Conservation (phyloP, 2,329 filamentous ascomycete genomes). For the Sporothrix brunneoviolacea region DNA sequence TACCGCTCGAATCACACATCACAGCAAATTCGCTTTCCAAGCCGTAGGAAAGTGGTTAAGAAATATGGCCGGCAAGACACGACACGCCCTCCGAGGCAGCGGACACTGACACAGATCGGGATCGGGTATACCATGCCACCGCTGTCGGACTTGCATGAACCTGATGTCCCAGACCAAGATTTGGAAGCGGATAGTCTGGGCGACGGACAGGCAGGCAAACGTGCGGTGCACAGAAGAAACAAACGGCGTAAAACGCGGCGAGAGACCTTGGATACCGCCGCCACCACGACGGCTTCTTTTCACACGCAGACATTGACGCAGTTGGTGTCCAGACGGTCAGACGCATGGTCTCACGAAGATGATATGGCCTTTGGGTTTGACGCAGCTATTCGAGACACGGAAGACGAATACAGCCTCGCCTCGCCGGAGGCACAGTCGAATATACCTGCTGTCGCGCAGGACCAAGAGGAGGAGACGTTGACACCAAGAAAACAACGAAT, state of each 20-base stretch:
- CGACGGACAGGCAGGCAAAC: not conserved
- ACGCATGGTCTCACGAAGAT: not conserved
- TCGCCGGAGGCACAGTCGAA: not conserved
- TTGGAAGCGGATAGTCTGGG: not conserved
- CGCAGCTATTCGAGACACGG: conserved; percentile 10
- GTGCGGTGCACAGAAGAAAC: conserved; percentile 20
- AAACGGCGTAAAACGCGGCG: not conserved
- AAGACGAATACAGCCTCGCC: conserved; percentile 20
- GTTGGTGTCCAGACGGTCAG: conserved; percentile 19
- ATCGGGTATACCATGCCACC: conserved; percentile 22
- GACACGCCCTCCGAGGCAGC: conserved; percentile 22
- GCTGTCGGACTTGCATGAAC: conserved; percentile 8
- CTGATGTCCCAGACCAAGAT: not conserved
- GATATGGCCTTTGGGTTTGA: conserved; percentile 7
- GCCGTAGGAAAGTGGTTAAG: conserved; percentile 21
- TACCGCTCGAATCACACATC: conserved; percentile 23
- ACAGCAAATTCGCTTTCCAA: conserved; percentile 27
- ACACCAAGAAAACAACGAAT: not conserved
- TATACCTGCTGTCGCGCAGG: not conserved
- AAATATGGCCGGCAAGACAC: conserved; percentile 22
- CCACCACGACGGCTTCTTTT: conserved; percentile 22
- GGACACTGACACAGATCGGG: conserved; percentile 30
- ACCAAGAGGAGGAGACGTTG: not conserved
- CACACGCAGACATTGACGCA: conserved; percentile 31
- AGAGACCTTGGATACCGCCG: not conserved